phyloP scores from a whole-genome alignment of 2,329 filamentous ascomycete species.

The Aspergillus carbonarius region DNA sequence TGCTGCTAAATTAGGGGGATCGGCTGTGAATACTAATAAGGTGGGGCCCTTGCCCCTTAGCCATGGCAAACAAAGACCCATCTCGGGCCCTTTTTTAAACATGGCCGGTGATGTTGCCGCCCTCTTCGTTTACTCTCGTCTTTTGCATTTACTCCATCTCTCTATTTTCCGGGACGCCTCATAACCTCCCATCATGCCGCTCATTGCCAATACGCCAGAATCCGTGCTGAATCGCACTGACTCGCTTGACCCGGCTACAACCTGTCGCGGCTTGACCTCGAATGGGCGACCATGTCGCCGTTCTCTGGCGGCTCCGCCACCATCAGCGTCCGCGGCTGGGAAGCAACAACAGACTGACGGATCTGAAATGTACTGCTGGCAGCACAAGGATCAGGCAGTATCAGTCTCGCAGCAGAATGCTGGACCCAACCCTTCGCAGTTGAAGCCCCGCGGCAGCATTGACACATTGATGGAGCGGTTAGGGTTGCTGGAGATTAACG shows the following conservation, averaged over 20 bases:
- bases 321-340: constrained; percentile 22
- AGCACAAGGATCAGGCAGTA: constrained; percentile 83
- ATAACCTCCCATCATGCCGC: constrained; percentile 54
- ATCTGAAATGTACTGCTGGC: constrained; percentile 75
- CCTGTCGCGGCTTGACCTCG: constrained; percentile 83
- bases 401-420: constrained; percentile 24
- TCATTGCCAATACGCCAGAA: constrained; percentile 74
- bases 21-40: not conserved
- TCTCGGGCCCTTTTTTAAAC: not conserved
- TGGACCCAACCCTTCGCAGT: constrained; percentile 35
- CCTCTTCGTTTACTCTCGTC: not conserved
- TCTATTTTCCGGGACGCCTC: too few species aligned
- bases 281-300: constrained; percentile 81
- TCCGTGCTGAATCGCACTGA: constrained; percentile 74
- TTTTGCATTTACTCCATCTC: not conserved
- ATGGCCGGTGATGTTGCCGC: not conserved
- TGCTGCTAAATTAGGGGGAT: not conserved
- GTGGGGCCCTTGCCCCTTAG: not conserved
- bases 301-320: constrained; percentile 54
- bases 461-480: constrained; percentile 82
- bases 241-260: constrained; percentile 78
- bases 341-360: constrained; percentile 29
- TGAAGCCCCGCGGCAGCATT: constrained; percentile 71
- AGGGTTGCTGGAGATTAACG: constrained; percentile 67
- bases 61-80: not conserved